These are phyloP conservation scores for Cryphonectria parasitica DNA, from an alignment of 2,329 filamentous ascomycete genomes.

Conservation along the genomic window DNA sequence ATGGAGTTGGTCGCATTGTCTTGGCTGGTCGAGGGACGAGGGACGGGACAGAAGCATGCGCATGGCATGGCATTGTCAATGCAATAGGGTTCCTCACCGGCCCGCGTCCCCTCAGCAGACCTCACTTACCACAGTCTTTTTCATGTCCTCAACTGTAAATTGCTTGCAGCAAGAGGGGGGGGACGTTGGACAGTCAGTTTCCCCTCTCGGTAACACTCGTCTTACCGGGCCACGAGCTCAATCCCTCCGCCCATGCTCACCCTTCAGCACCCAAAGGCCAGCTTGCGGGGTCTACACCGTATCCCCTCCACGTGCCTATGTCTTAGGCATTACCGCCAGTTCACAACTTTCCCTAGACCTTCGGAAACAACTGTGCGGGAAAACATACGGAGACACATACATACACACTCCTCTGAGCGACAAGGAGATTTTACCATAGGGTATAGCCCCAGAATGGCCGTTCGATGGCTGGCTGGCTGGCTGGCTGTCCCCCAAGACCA, in stretches of 20 bases:
- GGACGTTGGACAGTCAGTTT: slow-evolving; percentile 13
- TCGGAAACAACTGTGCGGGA: not conserved
- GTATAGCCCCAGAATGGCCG: not conserved
- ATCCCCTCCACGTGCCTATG: not conserved
- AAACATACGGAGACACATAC: not conserved
- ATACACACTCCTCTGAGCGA: not conserved
- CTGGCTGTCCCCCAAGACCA: not conserved
- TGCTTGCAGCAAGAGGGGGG: slow-evolving; percentile 22
- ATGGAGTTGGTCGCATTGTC: not conserved
- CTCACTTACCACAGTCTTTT: not conserved
- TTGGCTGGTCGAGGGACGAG: not conserved
- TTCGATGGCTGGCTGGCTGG: not conserved
- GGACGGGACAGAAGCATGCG: not conserved
- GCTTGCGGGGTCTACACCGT: slow-evolving; percentile 7
- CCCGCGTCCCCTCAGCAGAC: slow-evolving; percentile 12
- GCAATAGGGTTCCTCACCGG: slow-evolving; percentile 20
- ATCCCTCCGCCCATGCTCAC: slow-evolving; percentile 23
- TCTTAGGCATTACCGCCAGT: slow-evolving; percentile 5
- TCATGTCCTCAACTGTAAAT: slow-evolving; percentile 26
- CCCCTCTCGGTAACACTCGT: slow-evolving; percentile 21
- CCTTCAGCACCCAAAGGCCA: slow-evolving; percentile 22
- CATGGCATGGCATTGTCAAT: slow-evolving; percentile 3
- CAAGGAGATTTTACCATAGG: not conserved
- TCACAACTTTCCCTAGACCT: slow-evolving; percentile 14
- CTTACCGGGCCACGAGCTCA: slow-evolving; percentile 21